Base-by-base conservation (phyloP, 2,329 filamentous ascomycete species). In the Aspergillus awamori region DNA sequence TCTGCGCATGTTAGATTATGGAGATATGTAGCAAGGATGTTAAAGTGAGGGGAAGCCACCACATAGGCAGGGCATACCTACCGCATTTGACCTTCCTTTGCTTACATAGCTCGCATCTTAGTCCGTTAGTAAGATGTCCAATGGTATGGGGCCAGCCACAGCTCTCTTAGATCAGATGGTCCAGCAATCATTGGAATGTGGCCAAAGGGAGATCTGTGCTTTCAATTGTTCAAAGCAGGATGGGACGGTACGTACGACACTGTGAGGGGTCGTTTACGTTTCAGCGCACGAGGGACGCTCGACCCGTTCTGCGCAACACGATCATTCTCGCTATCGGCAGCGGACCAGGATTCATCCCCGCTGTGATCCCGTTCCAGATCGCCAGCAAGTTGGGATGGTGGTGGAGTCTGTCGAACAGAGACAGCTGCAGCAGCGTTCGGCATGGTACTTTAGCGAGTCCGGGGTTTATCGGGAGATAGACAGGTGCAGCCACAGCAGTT, bases 1-100 rank as follows among this genome's bases (percentile, higher is more conserved):
- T 86, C 79, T 77, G 60, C 24, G 38, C 6, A 13, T 15, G 49
- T 52, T 33, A 61, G 63, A 61, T 62, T 57, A 66, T 26, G 60
- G 57, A 38, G 15, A 17, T 48, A 33, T 13, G 7, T 15, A 52
- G 13, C 13, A 52, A 26, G 56, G 33, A 33, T 53, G 28, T 5
- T 36, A 5, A 53, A n/a, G 52, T 33, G 20, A 7, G 22, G 38
- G 45, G 26, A 45, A 24, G 41, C 17, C 10, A 48, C 33, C 33
- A 11, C 33, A 36, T 15, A 11, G 11, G 26, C 24, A 45, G 10
- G 39, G 38, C 28, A 57, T 33, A 67, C 74, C 52, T 74, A 78
- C 76, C 83, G 64, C 78, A 80, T 67, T 79, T 79, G 62, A 80
- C 78, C 59, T 80, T 80, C 65, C 78, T 72, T 63, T 77, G 76